Conservation (phyloP, 202 grass and related monocot genomes). For the Zizania palustris region DNA sequence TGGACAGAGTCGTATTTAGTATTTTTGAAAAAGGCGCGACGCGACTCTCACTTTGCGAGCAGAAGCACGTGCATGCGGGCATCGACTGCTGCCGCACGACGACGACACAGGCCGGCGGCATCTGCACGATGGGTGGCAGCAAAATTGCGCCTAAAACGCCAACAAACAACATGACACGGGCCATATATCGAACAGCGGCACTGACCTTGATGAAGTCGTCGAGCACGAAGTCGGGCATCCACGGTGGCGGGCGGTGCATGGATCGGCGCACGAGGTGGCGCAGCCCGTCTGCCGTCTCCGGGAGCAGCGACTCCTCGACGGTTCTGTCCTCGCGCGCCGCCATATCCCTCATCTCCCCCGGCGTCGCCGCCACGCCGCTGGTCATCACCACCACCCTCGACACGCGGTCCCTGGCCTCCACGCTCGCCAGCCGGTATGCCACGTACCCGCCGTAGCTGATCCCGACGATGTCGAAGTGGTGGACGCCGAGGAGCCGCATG, state of each 20-base stretch:
- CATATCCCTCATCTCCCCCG: conserved; percentile 51
- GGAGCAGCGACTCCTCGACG: conserved; percentile 71
- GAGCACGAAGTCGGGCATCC: conserved; percentile 82
- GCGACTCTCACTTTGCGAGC: background rate
- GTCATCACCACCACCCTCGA: conserved; percentile 67
- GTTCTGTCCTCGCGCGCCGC: conserved; percentile 52
- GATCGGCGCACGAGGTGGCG: conserved; percentile 63
- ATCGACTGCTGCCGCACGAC: background rate
- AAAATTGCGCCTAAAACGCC: background rate
- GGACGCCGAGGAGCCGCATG: conserved; percentile 67
- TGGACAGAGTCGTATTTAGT: no score
- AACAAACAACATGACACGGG: background rate
- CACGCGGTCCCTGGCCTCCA: conserved; percentile 50
- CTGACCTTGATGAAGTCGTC: conserved; percentile 79
- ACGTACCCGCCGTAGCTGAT: conserved; percentile 85
- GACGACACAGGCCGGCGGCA: background rate
- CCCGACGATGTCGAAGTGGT: conserved; percentile 61
- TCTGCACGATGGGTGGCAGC: background rate
- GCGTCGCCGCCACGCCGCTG: conserved; percentile 56
- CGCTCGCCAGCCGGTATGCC: conserved; percentile 72
- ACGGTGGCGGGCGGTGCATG: conserved; percentile 72
- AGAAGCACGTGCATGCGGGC: background rate
- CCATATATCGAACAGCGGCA: background rate
- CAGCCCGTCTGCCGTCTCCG: conserved; percentile 63
- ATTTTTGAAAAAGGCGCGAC: background rate